These are phyloP conservation scores for Camelina hispida DNA, from an alignment of 345 rosid genomes.

Conservation along the genomic window DNA sequence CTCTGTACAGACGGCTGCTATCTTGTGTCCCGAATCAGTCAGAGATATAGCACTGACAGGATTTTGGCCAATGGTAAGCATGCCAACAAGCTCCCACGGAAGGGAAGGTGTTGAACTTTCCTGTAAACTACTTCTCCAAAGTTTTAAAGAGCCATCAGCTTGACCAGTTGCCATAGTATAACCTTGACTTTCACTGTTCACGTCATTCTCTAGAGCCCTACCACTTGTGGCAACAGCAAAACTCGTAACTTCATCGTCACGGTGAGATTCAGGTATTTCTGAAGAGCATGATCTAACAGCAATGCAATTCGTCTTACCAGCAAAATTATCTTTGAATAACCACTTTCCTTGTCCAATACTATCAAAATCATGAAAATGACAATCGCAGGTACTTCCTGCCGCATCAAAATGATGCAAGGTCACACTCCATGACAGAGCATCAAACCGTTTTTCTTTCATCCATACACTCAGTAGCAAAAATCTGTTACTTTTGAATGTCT, in stretches of 20 bases:
- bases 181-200: conserved; percentile 49
- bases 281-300: conserved; percentile 63
- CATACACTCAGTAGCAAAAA: conserved; percentile 79
- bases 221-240: conserved; percentile 63
- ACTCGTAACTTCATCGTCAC: conserved; percentile 59
- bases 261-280: conserved; percentile 66
- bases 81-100: conserved; percentile 83
- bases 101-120: conserved; percentile 42
- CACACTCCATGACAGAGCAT: conserved; percentile 75
- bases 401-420: conserved; percentile 59
- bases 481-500: conserved; percentile 52
- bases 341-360: conserved; percentile 40
- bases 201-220: conserved; percentile 41
- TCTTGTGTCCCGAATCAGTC: conserved; percentile 69
- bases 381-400: conserved; percentile 49
- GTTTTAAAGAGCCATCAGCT: conserved; percentile 76
- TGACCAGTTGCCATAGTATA: conserved; percentile 85
- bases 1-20: conserved; percentile 62
- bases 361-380: conserved; percentile 54
- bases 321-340: conserved; percentile 58
- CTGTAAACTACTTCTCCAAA: conserved; percentile 70
- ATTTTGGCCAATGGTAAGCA: conserved; percentile 58
- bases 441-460: conserved; percentile 60
- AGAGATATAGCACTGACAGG: conserved; percentile 62
- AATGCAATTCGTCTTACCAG: conserved; percentile 58